These are phyloP conservation scores for Lentinula raphanica DNA, from an alignment of 768 basidiomycete species.

Conservation along the genomic window DNA sequence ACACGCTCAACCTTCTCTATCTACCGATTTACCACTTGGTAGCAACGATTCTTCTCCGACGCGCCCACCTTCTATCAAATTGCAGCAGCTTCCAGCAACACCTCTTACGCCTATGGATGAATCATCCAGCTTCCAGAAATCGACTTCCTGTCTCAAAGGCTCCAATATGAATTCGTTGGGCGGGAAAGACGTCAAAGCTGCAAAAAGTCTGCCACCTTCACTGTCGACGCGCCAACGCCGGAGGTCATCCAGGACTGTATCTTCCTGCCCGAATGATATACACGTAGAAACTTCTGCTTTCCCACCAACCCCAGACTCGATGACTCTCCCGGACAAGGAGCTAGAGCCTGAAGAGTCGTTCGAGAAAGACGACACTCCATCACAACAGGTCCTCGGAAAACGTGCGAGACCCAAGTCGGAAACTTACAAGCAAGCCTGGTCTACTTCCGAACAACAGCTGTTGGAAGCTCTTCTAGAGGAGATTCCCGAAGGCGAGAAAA, in stretches of 20 bases:
- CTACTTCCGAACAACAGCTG: conserved; percentile 67
- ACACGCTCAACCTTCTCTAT: background rate
- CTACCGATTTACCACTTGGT: background rate
- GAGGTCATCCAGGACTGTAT: conserved; percentile 11
- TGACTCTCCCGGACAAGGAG: background rate
- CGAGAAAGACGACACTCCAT: conserved; percentile 5
- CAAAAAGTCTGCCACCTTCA: background rate
- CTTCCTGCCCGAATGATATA: conserved; percentile 8
- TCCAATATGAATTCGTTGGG: background rate
- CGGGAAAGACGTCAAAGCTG: background rate
- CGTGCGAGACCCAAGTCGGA: conserved; percentile 42
- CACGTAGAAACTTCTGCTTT: conserved; percentile 13
- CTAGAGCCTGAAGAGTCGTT: background rate
- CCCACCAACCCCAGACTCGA: conserved; percentile 3
- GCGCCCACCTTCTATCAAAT: background rate
- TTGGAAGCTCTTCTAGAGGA: conserved; percentile 70
- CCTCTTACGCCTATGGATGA: background rate
- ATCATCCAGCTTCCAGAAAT: background rate
- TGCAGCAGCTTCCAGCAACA: background rate
- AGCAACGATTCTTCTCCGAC: background rate
- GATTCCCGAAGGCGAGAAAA: conserved; percentile 73
- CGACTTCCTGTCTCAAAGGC: background rate
- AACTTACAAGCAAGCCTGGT: conserved; percentile 84
- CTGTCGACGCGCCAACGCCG: conserved; percentile 9
- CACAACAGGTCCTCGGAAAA: conserved; percentile 23